phyloP scores from a whole-genome alignment of 2,329 filamentous ascomycete species.

The Juglanconis sp. region DNA sequence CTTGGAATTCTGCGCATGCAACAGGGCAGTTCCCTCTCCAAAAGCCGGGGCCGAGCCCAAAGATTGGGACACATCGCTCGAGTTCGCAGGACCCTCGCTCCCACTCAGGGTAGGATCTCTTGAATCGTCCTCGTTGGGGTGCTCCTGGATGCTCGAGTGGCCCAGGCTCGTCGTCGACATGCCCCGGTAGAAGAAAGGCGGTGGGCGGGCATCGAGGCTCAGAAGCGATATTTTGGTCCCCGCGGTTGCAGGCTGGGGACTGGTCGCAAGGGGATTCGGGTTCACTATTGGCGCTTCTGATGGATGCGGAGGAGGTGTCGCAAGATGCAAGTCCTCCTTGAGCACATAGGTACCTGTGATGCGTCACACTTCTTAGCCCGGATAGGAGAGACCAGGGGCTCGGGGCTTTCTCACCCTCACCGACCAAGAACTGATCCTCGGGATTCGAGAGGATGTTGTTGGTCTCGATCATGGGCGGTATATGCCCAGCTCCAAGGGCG shows the following conservation, averaged over 20 bases:
- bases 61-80: slow-evolving; percentile 47
- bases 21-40: slow-evolving; percentile 77
- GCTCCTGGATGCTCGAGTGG: slow-evolving; percentile 56
- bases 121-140: slow-evolving; percentile 59
- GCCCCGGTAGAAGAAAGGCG: slow-evolving; percentile 54
- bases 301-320: slow-evolving; percentile 91
- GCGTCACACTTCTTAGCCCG: slow-evolving; percentile 1
- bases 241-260: slow-evolving; percentile 74
- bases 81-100: slow-evolving; percentile 53
- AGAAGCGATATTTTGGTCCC: slow-evolving; percentile 83
- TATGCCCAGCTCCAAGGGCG: slow-evolving; percentile 63
- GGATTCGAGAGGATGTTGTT: slow-evolving; percentile 84
- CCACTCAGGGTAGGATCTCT: slow-evolving; percentile 53
- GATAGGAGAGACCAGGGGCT: neutral
- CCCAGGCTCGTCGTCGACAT: slow-evolving; percentile 48
- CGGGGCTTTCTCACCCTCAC: slow-evolving; percentile 66
- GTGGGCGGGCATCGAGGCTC: slow-evolving; percentile 61
- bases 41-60: slow-evolving; percentile 63
- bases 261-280: slow-evolving; percentile 86
- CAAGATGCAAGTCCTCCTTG: slow-evolving; percentile 86
- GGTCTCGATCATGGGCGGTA: slow-evolving; percentile 81
- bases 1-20: slow-evolving; percentile 62
- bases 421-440: slow-evolving; percentile 86
- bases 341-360: slow-evolving; percentile 77
- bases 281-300: slow-evolving; percentile 86